A percentile compares a stretch with the other conserved stretches of the same genome.
Evolutionary conservation across 2,329 filamentous ascomycete genomes (phyloP).

Genomic region (Aspergillus novoparasiticus): DNA sequence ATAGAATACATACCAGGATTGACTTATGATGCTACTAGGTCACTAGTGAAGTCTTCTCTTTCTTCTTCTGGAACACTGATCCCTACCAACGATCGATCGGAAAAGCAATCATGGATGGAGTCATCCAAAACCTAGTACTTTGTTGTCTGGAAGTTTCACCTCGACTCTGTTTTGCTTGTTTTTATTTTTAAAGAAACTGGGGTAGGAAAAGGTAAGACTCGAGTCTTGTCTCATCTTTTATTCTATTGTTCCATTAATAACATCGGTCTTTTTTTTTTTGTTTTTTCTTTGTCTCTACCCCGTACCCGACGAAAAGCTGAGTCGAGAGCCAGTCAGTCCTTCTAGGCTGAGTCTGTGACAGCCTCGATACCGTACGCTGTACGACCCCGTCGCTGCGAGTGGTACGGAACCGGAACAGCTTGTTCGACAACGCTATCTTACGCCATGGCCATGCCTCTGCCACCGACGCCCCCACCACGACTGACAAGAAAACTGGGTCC

Average conservation of each 20-base stretch:
- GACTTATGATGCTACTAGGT: background rate
- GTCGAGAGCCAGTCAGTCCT: background rate
- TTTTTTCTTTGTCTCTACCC: constrained; percentile 4
- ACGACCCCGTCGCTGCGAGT: constrained; percentile 2
- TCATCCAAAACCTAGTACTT: constrained; percentile 6
- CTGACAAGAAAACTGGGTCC: constrained; percentile 16
- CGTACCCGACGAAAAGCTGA: background rate
- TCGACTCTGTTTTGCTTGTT: background rate
- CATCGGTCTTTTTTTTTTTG: constrained; percentile 1
- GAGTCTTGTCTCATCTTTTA: background rate
- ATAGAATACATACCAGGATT: background rate
- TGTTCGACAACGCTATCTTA: constrained; percentile 10
- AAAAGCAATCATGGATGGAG: constrained; percentile 1
- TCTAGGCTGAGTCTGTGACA: constrained; percentile 1
- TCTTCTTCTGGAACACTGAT: constrained; percentile 15
- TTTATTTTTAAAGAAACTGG: background rate
- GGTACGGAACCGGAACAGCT: constrained; percentile 5
- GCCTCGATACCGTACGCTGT: constrained; percentile 1
- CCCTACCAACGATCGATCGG: constrained; percentile 12
- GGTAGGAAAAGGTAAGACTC: background rate
- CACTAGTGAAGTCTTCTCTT: background rate
- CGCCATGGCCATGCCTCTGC: constrained; percentile 18
- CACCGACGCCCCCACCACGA: constrained; percentile 13
- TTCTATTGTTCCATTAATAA: constrained; percentile 10
- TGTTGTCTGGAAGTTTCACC: background rate